Evolutionary conservation across 306 rosid species (phyloP).

Genomic region (Glycine soja): DNA sequence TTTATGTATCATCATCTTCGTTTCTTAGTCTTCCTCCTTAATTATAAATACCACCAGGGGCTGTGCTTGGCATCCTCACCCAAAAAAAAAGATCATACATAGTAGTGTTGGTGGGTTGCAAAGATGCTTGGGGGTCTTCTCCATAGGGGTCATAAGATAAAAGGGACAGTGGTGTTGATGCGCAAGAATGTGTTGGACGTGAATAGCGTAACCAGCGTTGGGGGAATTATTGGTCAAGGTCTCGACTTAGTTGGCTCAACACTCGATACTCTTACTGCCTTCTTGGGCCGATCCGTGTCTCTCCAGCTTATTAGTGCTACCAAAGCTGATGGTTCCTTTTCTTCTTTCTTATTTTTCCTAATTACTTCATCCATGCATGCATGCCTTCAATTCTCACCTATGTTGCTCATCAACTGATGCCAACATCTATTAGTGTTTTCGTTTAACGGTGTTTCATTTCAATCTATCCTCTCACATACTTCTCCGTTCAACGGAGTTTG

Average conservation of each 20-base stretch:
- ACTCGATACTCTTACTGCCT: constrained; percentile 47
- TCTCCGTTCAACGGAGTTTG: too few relatives aligned
- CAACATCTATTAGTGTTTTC: too few relatives aligned
- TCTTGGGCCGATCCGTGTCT: constrained; percentile 50
- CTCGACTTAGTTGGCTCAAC: constrained; percentile 37
- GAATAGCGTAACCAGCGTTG: constrained; percentile 27
- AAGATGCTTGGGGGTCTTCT: constrained; percentile 42
- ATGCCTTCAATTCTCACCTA: too few relatives aligned
- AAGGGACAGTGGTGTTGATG: constrained; percentile 57
- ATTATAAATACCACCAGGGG: constrained; percentile 34
- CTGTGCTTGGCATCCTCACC: too few relatives aligned
- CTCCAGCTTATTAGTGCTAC: constrained; percentile 53
- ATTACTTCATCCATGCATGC: too few relatives aligned
- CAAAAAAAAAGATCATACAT: not conserved
- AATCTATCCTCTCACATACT: too few relatives aligned
- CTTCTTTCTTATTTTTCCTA: not conserved
- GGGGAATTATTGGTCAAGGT: constrained; percentile 45
- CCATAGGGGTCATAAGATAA: constrained; percentile 40
- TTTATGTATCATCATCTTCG: not conserved
- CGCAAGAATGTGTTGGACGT: constrained; percentile 53
- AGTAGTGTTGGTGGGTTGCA: not conserved
- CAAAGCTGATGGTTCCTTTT: constrained; percentile 43
- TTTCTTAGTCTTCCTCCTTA: not conserved
- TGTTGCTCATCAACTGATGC: too few relatives aligned
- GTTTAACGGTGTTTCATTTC: too few relatives aligned